These are phyloP conservation scores for Polytolypa hystricis DNA, from an alignment of 2,329 filamentous ascomycete species.

Conservation along the genomic window DNA sequence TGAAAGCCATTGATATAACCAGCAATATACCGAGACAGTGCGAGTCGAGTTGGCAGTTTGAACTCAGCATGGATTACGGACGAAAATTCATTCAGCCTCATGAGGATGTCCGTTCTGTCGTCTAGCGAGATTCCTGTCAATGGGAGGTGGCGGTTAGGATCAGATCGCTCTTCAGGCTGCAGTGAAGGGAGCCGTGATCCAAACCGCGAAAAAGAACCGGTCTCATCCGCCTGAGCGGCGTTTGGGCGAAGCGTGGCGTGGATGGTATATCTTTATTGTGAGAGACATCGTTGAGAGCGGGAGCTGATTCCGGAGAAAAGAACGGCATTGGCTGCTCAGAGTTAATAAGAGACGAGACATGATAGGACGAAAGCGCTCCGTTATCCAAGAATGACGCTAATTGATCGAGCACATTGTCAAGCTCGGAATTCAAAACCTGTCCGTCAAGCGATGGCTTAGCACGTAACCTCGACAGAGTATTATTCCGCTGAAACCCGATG, in stretches of 20 bases:
- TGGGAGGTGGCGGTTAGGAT: conserved; percentile 11
- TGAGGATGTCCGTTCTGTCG: conserved; percentile 19
- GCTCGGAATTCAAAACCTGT: conserved; percentile 8
- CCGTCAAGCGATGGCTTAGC: not conserved
- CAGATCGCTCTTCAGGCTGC: conserved; percentile 1
- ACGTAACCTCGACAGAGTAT: conserved; percentile 4
- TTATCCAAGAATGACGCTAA: conserved; percentile 29
- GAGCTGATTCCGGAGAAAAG: conserved; percentile 30
- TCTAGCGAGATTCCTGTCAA: conserved; percentile 25
- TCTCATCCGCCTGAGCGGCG: not conserved
- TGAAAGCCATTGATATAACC: conserved; percentile 18
- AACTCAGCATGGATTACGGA: conserved; percentile 12
- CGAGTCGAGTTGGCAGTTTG: conserved; percentile 15
- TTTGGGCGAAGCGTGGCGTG: not conserved
- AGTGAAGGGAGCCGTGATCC: not conserved
- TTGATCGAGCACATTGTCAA: conserved; percentile 26
- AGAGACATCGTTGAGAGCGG: conserved; percentile 18
- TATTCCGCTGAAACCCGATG: not conserved
- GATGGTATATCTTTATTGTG: not conserved
- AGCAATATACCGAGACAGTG: conserved; percentile 16
- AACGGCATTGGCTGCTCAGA: conserved; percentile 33
- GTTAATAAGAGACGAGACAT: conserved; percentile 29
- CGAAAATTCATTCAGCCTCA: conserved; percentile 14
- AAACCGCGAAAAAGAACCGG: not conserved
- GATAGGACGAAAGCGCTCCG: conserved; percentile 27